A percentile compares a stretch with the other conserved stretches of the same genome.
Evolutionary conservation across 257 asterid genomes (phyloP).

Genomic region (Perilla frutescens): DNA sequence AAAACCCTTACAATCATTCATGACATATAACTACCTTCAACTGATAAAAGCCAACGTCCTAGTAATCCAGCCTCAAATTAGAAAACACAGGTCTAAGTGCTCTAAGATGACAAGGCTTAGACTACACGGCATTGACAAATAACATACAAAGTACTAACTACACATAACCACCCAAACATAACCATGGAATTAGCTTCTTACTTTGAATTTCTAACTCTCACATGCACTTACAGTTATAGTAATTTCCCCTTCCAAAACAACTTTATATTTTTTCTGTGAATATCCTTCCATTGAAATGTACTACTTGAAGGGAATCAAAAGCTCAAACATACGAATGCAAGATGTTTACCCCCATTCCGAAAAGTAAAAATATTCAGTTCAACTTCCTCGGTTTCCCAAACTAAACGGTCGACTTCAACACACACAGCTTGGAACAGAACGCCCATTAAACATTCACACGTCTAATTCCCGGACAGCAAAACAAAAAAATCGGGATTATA

Average conservation of each 20-base stretch:
- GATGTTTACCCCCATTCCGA: not conserved
- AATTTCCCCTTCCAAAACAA: not conserved
- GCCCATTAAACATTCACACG: not conserved
- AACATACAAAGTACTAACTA: not conserved
- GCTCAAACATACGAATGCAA: constrained; percentile 1
- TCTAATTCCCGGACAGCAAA: constrained; percentile 17
- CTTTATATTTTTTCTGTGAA: not conserved
- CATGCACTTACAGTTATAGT: not conserved
- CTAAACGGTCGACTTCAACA: not conserved
- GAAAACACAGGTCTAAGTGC: not conserved
- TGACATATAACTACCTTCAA: not conserved
- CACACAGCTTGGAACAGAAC: not conserved
- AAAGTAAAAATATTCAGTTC: constrained; percentile 15
- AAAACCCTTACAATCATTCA: constrained; percentile 1
- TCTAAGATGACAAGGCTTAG: no score
- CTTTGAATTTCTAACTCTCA: not conserved
- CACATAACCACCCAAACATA: not conserved
- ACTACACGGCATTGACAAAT: no score
- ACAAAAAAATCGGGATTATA: not conserved
- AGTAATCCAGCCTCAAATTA: constrained; percentile 22
- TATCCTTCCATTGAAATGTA: not conserved
- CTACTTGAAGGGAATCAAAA: not conserved
- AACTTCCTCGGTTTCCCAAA: not conserved
- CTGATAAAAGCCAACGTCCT: no score
- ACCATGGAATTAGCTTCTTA: not conserved